Conservation (phyloP, 1,284 basidiomycete species). For the Malassezia japonica region DNA sequence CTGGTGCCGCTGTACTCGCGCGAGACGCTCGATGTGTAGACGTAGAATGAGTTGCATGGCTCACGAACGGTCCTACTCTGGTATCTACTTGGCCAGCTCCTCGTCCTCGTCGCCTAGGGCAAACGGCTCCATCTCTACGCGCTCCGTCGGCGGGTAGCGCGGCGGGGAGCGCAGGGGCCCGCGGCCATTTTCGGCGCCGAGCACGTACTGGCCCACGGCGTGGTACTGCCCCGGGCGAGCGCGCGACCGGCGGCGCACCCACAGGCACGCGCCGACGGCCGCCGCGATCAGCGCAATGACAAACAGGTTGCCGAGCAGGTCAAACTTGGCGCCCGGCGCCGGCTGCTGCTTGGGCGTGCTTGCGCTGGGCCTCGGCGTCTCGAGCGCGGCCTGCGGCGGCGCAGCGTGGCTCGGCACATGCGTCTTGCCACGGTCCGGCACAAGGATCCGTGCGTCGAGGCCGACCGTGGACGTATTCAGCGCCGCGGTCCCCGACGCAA, state of each 20-base stretch:
- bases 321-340: background rate
- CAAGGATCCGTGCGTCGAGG: conserved; percentile 52
- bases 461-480: conserved; percentile 66
- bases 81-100: background rate
- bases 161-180: background rate
- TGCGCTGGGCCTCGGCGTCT: background rate
- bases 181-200: background rate
- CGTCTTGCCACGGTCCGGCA: conserved; percentile 9
- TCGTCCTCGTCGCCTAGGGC: conserved; percentile 7
- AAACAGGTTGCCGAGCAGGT: background rate
- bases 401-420: conserved; percentile 30
- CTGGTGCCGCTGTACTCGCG: conserved; percentile 14
- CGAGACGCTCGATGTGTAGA: conserved; percentile 14
- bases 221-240: conserved; percentile 19
- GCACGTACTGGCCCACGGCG: conserved; percentile 11
- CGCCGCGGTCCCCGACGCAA: conserved; percentile 62
- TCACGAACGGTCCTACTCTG: background rate
- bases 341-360: background rate
- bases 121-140: conserved; percentile 12
- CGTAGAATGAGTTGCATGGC: background rate
- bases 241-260: conserved; percentile 58
- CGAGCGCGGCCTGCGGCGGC: background rate
- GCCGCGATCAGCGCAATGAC: conserved; percentile 66
- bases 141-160: background rate
- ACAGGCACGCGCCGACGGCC: conserved; percentile 64